Conservation (phyloP, 306 rosid genomes). For the Comarum palustre region DNA sequence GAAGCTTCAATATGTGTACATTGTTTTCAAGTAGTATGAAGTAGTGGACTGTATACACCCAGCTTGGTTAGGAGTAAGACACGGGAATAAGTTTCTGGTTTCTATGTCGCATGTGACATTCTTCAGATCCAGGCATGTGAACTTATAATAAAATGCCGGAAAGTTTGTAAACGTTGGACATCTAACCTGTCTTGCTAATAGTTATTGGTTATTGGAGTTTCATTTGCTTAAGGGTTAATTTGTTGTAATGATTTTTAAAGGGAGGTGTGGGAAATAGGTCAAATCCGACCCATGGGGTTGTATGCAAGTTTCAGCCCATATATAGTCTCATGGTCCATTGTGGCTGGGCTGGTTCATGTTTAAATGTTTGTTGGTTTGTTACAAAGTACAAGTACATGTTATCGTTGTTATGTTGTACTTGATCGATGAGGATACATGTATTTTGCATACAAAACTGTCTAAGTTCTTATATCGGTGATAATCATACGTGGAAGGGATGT, state of each 20-base stretch:
- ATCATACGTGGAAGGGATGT: background rate
- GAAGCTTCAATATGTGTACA: background rate
- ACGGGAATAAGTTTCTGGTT: background rate
- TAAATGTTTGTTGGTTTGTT: no score
- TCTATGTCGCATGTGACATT: background rate
- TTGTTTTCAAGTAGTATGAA: background rate
- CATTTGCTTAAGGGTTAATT: no score
- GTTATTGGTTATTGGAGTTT: no score
- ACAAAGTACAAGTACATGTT: no score
- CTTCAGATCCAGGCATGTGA: slow-evolving; percentile 1
- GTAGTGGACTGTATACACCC: background rate
- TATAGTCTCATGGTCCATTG: no score
- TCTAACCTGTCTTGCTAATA: background rate
- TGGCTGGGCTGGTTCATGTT: no score
- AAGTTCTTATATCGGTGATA: background rate
- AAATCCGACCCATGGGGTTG: background rate
- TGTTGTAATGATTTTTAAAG: no score
- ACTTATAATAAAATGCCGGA: background rate
- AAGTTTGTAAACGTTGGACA: background rate
- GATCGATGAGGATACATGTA: background rate
- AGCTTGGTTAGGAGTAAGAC: background rate
- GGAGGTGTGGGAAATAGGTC: background rate
- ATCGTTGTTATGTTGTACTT: no score
- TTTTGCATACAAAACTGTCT: background rate
- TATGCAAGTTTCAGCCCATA: no score